These are phyloP conservation scores for Acanthamoeba healyi DNA, from an alignment of 208 protist genomes.

Conservation along the genomic window DNA sequence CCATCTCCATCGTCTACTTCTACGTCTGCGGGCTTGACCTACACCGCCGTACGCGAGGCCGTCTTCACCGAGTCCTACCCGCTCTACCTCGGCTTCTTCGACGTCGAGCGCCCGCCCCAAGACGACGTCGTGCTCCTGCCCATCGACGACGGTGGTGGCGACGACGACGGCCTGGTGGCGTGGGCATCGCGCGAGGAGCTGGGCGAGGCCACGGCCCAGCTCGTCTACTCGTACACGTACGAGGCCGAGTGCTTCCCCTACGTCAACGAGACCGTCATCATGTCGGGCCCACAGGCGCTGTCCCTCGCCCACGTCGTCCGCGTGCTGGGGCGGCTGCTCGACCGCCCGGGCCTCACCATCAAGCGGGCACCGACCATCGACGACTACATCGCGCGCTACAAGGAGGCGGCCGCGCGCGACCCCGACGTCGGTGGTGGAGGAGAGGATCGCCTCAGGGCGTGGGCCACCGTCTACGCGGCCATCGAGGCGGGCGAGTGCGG, in stretches of 20 bases:
- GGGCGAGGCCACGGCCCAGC: conserved; percentile 5
- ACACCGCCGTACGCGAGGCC: background rate
- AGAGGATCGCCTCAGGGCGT: background rate
- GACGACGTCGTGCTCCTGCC: background rate
- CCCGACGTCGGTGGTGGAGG: background rate
- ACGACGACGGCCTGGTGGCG: background rate
- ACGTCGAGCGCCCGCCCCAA: background rate
- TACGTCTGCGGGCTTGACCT: background rate
- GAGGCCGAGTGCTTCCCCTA: background rate
- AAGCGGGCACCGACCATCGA: background rate
- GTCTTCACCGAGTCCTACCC: conserved; percentile 18
- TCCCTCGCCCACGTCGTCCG: background rate
- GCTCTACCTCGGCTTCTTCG: conserved; percentile 23
- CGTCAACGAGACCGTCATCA: background rate
- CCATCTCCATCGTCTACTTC: too few relatives aligned
- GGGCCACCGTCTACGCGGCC: conserved; percentile 29
- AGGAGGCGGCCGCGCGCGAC: background rate
- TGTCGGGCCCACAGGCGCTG: background rate
- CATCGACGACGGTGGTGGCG: conserved; percentile 8
- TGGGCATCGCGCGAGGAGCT: background rate
- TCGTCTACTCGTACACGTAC: background rate
- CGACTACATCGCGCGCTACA: background rate
- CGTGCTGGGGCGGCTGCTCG: background rate
- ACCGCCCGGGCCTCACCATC: background rate
- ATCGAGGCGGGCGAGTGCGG: background rate